Evolutionary conservation across 176 grass and related monocot genomes (phyloP).

Genomic region (Triticum timopheevii): DNA sequence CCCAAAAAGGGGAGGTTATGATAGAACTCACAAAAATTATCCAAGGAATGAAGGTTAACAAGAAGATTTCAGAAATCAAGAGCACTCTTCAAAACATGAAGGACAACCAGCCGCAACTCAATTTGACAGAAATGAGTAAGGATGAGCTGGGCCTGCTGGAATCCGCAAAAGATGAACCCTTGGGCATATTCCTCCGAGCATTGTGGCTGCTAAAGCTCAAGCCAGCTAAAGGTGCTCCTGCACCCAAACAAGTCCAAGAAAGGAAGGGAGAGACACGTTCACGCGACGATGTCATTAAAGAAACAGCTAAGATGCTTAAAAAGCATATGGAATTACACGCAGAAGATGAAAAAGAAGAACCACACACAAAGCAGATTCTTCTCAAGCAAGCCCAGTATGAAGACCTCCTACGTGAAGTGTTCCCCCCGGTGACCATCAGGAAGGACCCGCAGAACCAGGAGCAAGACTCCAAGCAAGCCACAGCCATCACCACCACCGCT

Average conservation of each 20-base stretch:
- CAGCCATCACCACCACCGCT: too few species aligned
- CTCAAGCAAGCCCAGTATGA: background rate
- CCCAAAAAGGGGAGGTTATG: too few species aligned
- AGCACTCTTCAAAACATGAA: too few species aligned
- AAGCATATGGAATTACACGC: background rate
- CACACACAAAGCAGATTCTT: background rate
- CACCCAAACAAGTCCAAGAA: too few species aligned
- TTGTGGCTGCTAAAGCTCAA: background rate
- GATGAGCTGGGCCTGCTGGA: background rate
- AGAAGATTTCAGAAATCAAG: too few species aligned
- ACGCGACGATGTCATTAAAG: background rate
- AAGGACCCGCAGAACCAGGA: background rate
- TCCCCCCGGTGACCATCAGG: background rate
- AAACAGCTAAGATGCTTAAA: background rate
- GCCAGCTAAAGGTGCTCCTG: background rate
- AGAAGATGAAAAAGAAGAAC: background rate
- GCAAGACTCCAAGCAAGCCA: background rate
- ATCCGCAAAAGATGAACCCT: background rate
- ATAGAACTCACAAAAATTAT: too few species aligned
- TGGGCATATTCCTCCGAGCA: background rate
- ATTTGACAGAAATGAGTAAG: too few species aligned
- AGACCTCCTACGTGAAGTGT: background rate
- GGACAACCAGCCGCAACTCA: rapidly evolving
- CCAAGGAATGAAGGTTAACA: too few species aligned
- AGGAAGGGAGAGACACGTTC: background rate